Evolutionary conservation across 306 rosid species (phyloP), one percentile per base, ranked within the genome.

Genomic region (Lathyrus tuberosus): DNA sequence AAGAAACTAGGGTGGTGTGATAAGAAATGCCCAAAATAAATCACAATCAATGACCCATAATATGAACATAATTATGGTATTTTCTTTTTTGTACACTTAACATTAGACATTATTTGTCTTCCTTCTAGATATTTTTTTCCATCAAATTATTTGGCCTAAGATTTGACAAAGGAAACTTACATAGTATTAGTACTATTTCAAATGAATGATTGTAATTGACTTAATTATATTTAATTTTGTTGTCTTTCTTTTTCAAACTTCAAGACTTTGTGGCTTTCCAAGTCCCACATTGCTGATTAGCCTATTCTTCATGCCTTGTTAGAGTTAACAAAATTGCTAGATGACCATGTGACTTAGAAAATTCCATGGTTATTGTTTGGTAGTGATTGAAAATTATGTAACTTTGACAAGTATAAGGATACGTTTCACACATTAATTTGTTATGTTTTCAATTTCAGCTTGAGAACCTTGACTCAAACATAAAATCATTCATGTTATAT

Each of bases 401-500:
- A 28, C 7, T 31, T 33, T 76, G 82, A 67, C 80, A 60, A 61
- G 73, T 65, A 67, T 38, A 8, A 8, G 37, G 53, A 67, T 81
- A 72, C 64, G 44, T 65, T 86, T 77, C 84, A 82, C 67, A 52
- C 41, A 56, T 59, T 51, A 54, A 51, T 71, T 74, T 61, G 56
- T 28, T 8, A 31, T 30, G 16, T 66, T 67, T 30, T 72, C 75
- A 63, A 37, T 69, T 83, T 43, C 89, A 83, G 85, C 81, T 41
- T 67, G 83, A 85, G 53, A 83, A 71, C 81, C 80, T 87, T 84
- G 90, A 84, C 89, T 49, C 28, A 31, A 60, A 49, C 43, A 48
- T 41, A 35, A 65, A 85, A 33, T 57, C 76, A 57, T 76, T 53
- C 8, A 37, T 70, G 83, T 72, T 82, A 78, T 87, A 71, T 80